Evolutionary conservation across 139 green algal species (phyloP).

Genomic region (Chlorella sp.): DNA sequence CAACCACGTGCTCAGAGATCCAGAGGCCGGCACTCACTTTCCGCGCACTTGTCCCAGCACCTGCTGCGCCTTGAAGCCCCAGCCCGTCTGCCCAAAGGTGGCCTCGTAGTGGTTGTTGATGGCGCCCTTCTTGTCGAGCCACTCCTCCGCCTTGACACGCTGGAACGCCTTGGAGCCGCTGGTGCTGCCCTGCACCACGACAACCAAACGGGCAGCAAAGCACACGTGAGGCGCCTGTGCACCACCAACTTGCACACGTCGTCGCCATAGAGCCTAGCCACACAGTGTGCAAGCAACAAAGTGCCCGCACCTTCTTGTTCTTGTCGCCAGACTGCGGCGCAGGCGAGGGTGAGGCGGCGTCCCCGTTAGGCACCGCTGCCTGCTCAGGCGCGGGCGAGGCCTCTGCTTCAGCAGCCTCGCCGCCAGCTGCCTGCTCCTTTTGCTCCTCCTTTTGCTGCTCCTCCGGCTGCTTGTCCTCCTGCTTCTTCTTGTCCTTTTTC

Average conservation of each 20-base stretch:
- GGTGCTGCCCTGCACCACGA: conserved; percentile 3
- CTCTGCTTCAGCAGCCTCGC: too few relatives aligned
- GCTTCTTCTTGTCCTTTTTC: neutral
- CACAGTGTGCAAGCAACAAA: neutral
- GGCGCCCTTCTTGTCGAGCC: conserved; percentile 71
- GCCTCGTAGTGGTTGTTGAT: conserved; percentile 57
- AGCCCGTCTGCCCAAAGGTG: conserved; percentile 71
- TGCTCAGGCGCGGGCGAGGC: too few relatives aligned
- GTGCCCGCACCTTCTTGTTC: neutral
- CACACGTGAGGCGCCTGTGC: neutral
- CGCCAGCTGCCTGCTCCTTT: neutral
- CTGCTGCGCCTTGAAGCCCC: conserved; percentile 90
- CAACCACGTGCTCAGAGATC: too few relatives aligned
- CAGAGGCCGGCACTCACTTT: conserved; percentile 42
- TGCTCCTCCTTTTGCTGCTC: neutral
- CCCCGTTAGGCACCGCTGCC: too few relatives aligned
- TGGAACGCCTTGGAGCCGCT: conserved; percentile 70
- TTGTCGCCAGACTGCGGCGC: too few relatives aligned
- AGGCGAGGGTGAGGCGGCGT: too few relatives aligned
- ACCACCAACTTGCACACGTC: too few relatives aligned
- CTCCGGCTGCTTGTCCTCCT: neutral
- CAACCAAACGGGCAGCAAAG: neutral
- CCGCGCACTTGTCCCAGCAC: conserved; percentile 67
- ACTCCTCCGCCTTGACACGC: conserved; percentile 71
- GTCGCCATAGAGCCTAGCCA: neutral